These are phyloP conservation scores for Lojkania enalia DNA, from an alignment of 2,329 filamentous ascomycete species.

Conservation along the genomic window DNA sequence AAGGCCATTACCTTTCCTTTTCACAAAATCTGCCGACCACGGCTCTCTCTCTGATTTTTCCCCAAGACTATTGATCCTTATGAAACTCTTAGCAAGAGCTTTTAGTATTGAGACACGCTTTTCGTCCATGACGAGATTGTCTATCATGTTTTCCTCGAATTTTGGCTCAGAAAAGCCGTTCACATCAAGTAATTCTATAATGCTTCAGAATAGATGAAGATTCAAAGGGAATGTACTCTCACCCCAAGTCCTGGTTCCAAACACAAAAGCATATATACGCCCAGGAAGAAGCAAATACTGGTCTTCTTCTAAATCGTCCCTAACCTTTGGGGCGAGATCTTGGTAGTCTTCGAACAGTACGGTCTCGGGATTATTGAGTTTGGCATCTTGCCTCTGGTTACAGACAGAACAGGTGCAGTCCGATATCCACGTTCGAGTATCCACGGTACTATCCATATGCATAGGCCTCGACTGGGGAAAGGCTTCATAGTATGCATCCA, in stretches of 20 bases:
- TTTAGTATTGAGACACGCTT: slow-evolving; percentile 4
- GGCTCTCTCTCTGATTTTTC: neutral
- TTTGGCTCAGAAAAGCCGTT: slow-evolving; percentile 1
- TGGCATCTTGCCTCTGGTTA: too few species aligned
- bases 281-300: slow-evolving; percentile 8
- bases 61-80: neutral
- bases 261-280: slow-evolving; percentile 13
- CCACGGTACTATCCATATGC: too few species aligned
- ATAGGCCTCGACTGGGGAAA: too few species aligned
- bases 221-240: neutral
- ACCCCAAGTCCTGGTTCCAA: slow-evolving; percentile 13
- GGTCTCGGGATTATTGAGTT: too few species aligned
- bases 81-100: slow-evolving; percentile 10
- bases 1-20: slow-evolving; percentile 56
- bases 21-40: slow-evolving; percentile 53
- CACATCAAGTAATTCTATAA: slow-evolving; percentile 2
- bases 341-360: too few species aligned
- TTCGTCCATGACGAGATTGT: neutral
- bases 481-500: too few species aligned
- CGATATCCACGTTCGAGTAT: too few species aligned
- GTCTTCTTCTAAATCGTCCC: neutral
- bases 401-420: too few species aligned
- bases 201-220: neutral
- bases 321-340: neutral
- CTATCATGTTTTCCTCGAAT: slow-evolving; percentile 1